These are phyloP conservation scores for Rusavskia elegans DNA, from an alignment of 495 filamentous ascomycete species.

Conservation along the genomic window DNA sequence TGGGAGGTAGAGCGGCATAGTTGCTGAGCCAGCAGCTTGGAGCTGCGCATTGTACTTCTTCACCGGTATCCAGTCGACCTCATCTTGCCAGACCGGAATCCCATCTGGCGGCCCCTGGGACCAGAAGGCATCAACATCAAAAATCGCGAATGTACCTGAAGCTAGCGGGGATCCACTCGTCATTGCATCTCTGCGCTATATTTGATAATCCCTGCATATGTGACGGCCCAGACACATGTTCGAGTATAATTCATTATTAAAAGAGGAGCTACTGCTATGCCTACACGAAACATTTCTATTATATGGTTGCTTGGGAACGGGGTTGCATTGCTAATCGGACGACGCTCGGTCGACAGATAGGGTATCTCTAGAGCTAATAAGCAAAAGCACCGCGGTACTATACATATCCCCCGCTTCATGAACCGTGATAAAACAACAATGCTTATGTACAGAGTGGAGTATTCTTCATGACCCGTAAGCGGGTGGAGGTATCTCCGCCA, in stretches of 20 bases:
- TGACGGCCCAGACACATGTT: too few species aligned
- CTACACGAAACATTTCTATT: too few species aligned
- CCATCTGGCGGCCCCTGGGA: not conserved
- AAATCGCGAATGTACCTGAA: not conserved
- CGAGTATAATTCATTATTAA: too few species aligned
- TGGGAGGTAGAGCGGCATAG: slow-evolving; percentile 6
- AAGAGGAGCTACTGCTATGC: too few species aligned
- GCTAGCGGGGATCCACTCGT: not conserved
- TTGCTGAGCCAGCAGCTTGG: slow-evolving; percentile 12
- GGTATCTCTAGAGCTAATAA: not conserved
- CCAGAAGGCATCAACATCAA: not conserved
- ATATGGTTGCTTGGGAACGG: too few species aligned
- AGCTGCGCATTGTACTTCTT: slow-evolving; percentile 12
- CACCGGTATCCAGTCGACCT: not conserved
- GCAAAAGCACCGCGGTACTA: not conserved
- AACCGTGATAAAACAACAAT: not conserved
- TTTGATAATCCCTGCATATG: not conserved
- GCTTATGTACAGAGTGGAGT: not conserved
- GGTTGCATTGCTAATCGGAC: too few species aligned
- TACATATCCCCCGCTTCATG: not conserved
- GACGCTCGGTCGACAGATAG: not conserved
- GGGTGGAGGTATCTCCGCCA: slow-evolving; percentile 43
- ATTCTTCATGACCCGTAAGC: slow-evolving; percentile 34
- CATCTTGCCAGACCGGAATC: not conserved
- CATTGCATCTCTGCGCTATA: not conserved